A percentile compares a stretch with the other conserved stretches of the same genome.
Conservation (phyloP, 495 filamentous ascomycete species). For the Penicillium canariense region DNA sequence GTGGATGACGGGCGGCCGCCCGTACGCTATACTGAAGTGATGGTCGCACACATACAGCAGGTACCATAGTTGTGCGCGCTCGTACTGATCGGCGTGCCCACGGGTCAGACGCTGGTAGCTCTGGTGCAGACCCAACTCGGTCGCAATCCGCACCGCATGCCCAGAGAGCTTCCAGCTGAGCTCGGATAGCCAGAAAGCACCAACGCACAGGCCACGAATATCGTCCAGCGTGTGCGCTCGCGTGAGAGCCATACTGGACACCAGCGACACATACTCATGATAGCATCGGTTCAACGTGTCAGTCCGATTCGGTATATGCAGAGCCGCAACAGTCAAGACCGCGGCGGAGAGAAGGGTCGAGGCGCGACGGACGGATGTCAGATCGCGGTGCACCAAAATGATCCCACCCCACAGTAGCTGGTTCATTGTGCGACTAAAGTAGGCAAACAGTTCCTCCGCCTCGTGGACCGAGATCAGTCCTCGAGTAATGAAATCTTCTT, state of each 20-base stretch:
- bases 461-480: constrained; percentile 48
- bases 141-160: constrained; percentile 54
- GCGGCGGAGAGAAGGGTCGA: constrained; percentile 51
- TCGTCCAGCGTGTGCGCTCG: constrained; percentile 51
- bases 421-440: constrained; percentile 54
- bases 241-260: constrained; percentile 52
- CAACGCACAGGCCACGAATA: constrained; percentile 51
- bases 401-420: constrained; percentile 58
- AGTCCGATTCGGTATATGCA: constrained; percentile 51
- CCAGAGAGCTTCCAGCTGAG: constrained; percentile 55
- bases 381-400: constrained; percentile 49
- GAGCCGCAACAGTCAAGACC: constrained; percentile 51
- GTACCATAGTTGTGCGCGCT: constrained; percentile 50
- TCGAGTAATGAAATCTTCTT: constrained; percentile 53
- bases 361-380: constrained; percentile 48
- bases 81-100: constrained; percentile 48
- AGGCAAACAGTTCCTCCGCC: constrained; percentile 50
- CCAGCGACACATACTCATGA: constrained; percentile 49
- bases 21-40: constrained; percentile 55
- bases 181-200: constrained; percentile 54
- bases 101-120: constrained; percentile 50
- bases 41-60: constrained; percentile 57
- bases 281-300: constrained; percentile 51
- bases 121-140: constrained; percentile 51
- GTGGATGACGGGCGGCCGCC: constrained; percentile 53